Percentiles rank a stretch among this genome's conserved stretches.
phyloP scores from a whole-genome alignment of 1,139 yeast genomes.

The Citeromyces hawaiiensis region DNA sequence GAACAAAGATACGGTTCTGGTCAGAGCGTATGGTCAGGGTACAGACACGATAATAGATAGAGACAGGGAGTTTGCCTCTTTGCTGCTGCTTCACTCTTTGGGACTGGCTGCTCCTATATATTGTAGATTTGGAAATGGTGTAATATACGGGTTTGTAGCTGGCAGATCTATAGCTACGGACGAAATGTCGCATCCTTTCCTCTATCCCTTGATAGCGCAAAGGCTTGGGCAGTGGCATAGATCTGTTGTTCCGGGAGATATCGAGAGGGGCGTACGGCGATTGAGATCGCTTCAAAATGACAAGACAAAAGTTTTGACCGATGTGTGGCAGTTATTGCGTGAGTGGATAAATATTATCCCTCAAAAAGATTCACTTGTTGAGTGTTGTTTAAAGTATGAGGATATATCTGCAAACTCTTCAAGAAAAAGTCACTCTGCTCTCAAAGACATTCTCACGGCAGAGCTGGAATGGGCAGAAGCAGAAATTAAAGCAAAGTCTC shows the following conservation, averaged over 20 bases:
- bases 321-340: slow-evolving; percentile 46
- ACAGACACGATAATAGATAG: slow-evolving; percentile 65
- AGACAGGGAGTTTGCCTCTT: slow-evolving; percentile 65
- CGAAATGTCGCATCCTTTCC: slow-evolving; percentile 31
- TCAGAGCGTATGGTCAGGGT: slow-evolving; percentile 68
- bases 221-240: slow-evolving; percentile 66
- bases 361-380: slow-evolving; percentile 25
- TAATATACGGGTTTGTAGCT: slow-evolving; percentile 56
- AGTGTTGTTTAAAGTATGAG: slow-evolving; percentile 25
- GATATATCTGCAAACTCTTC: slow-evolving; percentile 10
- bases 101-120: slow-evolving; percentile 58
- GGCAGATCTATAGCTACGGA: slow-evolving; percentile 51
- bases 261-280: slow-evolving; percentile 37
- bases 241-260: slow-evolving; percentile 26
- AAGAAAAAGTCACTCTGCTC: slow-evolving; percentile 11
- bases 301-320: slow-evolving; percentile 11
- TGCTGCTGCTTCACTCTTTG: slow-evolving; percentile 45
- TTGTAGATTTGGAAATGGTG: slow-evolving; percentile 61
- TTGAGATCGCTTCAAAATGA: slow-evolving; percentile 19
- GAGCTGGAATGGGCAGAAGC: slow-evolving; percentile 46
- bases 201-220: slow-evolving; percentile 50
- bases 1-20: slow-evolving; percentile 30
- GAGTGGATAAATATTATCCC: slow-evolving; percentile 58
- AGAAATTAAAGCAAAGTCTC: slow-evolving; percentile 29
- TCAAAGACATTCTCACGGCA: slow-evolving; percentile 23